Evolutionary conservation across 2,329 filamentous ascomycete genomes (phyloP).

Genomic region (Ophiostoma ulmi): DNA sequence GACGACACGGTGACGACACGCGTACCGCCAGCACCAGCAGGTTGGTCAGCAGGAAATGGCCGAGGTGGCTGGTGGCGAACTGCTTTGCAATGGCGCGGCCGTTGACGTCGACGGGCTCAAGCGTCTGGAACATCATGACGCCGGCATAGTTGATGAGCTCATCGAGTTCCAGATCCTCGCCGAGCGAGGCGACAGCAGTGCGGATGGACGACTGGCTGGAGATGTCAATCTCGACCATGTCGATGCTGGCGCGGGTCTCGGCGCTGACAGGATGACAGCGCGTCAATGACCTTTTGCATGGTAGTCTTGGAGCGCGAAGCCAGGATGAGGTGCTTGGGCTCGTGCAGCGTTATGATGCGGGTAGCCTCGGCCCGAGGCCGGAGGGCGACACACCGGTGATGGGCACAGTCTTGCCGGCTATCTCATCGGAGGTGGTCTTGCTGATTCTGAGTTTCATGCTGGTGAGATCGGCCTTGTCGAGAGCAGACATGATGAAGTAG

Average conservation of each 20-base stretch:
- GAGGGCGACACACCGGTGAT: constrained; percentile 26
- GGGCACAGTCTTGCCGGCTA: constrained; percentile 25
- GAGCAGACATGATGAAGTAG: not conserved
- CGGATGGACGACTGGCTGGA: constrained; percentile 36
- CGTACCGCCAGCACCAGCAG: constrained; percentile 36
- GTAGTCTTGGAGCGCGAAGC: constrained; percentile 20
- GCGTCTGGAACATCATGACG: constrained; percentile 34
- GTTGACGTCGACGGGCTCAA: constrained; percentile 32
- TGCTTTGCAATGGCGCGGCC: constrained; percentile 36
- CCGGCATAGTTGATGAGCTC: constrained; percentile 42
- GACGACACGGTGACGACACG: constrained; percentile 43
- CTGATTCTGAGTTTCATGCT: not conserved
- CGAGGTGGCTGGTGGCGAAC: constrained; percentile 47
- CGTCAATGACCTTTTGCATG: constrained; percentile 21
- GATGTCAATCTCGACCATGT: constrained; percentile 37
- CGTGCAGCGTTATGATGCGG: constrained; percentile 23
- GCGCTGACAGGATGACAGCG: constrained; percentile 22
- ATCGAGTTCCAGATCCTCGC: constrained; percentile 33
- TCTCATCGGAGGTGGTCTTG: constrained; percentile 22
- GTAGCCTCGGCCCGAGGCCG: constrained; percentile 25
- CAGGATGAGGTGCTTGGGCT: constrained; percentile 26
- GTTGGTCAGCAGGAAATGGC: constrained; percentile 47
- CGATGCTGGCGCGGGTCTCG: constrained; percentile 32
- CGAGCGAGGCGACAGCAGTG: constrained; percentile 34
- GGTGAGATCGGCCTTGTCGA: constrained; percentile 2